A percentile compares a stretch with the other conserved stretches of the same genome.
These are phyloP conservation scores for Chamaecrista fasciculata DNA, from an alignment of 306 rosid genomes.

Conservation along the genomic window DNA sequence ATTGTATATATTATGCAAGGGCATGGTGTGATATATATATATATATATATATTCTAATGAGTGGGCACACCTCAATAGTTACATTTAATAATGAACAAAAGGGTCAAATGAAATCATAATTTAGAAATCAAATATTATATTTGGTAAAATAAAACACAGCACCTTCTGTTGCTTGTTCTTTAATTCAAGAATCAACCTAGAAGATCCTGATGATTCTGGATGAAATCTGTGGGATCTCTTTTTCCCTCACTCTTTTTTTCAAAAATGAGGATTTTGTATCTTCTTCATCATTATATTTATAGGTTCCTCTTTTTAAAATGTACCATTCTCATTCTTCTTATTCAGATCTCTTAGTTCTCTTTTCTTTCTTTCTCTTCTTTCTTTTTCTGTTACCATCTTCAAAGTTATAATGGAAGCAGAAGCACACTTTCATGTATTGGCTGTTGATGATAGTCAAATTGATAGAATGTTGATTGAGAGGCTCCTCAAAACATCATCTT, in stretches of 20 bases:
- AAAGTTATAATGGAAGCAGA: constrained; percentile 51
- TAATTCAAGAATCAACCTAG: constrained; percentile 60
- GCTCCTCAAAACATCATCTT: constrained; percentile 82
- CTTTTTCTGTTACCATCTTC: background rate
- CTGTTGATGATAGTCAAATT: constrained; percentile 77
- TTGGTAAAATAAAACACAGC: constrained; percentile 27
- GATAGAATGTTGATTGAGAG: constrained; percentile 84
- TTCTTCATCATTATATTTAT: constrained; percentile 40
- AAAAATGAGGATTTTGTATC: constrained; percentile 49
- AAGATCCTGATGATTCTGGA: constrained; percentile 64
- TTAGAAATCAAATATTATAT: constrained; percentile 27
- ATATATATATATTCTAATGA: too few relatives aligned
- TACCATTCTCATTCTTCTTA: constrained; percentile 26
- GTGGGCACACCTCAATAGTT: constrained; percentile 31
- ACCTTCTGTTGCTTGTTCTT: constrained; percentile 48
- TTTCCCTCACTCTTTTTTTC: constrained; percentile 80
- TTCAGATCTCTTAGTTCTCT: background rate
- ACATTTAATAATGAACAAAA: constrained; percentile 12
- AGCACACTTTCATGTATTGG: constrained; percentile 75
- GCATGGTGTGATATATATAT: constrained; percentile 20
- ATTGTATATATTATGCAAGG: constrained; percentile 28
- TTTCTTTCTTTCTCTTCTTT: background rate
- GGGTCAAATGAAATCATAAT: constrained; percentile 34
- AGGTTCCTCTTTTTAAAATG: constrained; percentile 44
- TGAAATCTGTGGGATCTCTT: constrained; percentile 66